Percentiles rank a stretch among this genome's conserved stretches.
Conservation (phyloP, 2,329 filamentous ascomycete genomes). For the Aaosphaeria arxii region DNA sequence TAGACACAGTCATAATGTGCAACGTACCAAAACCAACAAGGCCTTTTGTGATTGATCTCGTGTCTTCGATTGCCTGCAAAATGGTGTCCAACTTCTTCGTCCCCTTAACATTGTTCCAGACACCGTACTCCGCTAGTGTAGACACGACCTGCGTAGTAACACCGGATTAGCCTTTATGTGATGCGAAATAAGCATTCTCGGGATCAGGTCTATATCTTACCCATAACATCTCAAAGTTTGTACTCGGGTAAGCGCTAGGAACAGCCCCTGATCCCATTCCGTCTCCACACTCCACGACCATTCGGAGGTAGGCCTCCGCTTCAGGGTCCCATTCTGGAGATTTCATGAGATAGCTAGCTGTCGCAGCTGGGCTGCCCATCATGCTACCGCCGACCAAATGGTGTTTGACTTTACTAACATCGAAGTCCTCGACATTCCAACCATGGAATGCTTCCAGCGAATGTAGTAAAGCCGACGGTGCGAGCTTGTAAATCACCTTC, state of each 20-base stretch:
- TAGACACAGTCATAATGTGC: too few species aligned
- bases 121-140: too few species aligned
- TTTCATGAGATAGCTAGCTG: constrained; percentile 38
- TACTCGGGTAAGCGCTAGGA: constrained; percentile 26
- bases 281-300: neutral
- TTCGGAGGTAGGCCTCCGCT: constrained; percentile 29
- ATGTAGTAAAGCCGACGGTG: constrained; percentile 19
- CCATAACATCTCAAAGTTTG: too few species aligned
- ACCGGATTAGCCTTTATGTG: too few species aligned
- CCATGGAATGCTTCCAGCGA: constrained; percentile 41
- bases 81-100: too few species aligned
- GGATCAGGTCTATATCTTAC: too few species aligned
- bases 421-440: constrained; percentile 29
- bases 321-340: constrained; percentile 29
- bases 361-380: constrained; percentile 41
- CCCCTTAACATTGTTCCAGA: too few species aligned
- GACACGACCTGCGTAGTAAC: too few species aligned
- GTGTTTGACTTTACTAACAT: constrained; percentile 24
- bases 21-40: too few species aligned
- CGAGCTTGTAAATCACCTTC: constrained; percentile 3
- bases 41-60: too few species aligned
- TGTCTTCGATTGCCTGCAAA: too few species aligned
- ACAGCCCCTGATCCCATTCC: constrained; percentile 13
- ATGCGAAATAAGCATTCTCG: too few species aligned
- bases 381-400: constrained; percentile 31